These are phyloP conservation scores for Backusella sp. DNA, from an alignment of 192 early-diverging fungal species.

Conservation along the genomic window DNA sequence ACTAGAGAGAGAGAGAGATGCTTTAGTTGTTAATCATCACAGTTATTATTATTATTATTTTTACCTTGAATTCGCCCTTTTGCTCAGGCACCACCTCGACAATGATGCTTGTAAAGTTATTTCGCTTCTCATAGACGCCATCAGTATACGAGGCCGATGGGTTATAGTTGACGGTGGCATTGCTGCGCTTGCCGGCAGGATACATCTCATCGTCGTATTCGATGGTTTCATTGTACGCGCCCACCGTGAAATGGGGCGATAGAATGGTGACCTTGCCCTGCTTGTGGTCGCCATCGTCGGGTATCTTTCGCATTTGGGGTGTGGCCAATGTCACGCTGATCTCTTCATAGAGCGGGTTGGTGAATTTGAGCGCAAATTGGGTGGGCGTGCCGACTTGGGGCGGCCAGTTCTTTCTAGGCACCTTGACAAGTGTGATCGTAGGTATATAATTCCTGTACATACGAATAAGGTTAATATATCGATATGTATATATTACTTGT, in stretches of 20 bases:
- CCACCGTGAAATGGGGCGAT: conserved; percentile 64
- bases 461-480: not conserved
- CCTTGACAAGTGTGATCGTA: conserved; percentile 62
- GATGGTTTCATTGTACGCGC: conserved; percentile 76
- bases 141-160: conserved; percentile 22
- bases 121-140: conserved; percentile 60
- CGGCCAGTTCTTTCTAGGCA: conserved; percentile 36
- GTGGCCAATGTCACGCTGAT: conserved; percentile 60
- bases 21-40: not conserved
- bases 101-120: conserved; percentile 60
- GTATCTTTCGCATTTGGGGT: conserved; percentile 29
- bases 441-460: conserved; percentile 71
- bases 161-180: conserved; percentile 9
- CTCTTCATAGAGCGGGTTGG: conserved; percentile 78
- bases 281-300: not conserved
- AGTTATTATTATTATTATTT: not conserved
- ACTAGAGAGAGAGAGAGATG: conserved; percentile 16
- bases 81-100: conserved; percentile 57
- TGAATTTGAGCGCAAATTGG: conserved; percentile 68
- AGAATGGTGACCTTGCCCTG: conserved; percentile 40
- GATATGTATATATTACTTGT: not conserved
- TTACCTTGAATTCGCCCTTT: conserved; percentile 54
- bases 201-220: conserved; percentile 74
- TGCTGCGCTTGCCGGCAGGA: conserved; percentile 34
- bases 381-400: conserved; percentile 29